Evolutionary conservation across 805 yeast species (phyloP), one percentile per base, ranked within the genome.

Genomic region (Candida xiaguanensis): DNA sequence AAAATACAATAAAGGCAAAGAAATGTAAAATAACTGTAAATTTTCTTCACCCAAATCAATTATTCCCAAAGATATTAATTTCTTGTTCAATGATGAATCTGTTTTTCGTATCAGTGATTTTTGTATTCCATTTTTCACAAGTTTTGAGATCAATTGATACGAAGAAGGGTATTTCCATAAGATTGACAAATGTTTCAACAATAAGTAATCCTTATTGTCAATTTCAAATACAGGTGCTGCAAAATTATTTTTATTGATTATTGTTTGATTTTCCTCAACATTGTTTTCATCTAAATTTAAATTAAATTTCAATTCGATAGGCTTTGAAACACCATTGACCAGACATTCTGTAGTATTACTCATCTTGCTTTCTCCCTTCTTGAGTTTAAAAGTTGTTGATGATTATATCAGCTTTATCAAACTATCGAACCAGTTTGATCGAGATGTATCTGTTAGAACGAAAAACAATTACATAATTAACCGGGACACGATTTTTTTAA

Each of bases 151-250:
- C 15, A 68, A 41, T 46, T 68, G 74, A 42, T 68, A 67, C 3
- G 72, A 61, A 6, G 73, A 67, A 1, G 74, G 72, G 37, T 51
- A 67, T 42, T 59, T 61, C 69, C 70, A 67, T 8, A 58, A 38
- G 19, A 22, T 29, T 6, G 68, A 59, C 37, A 68, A 48, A 42
- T 63, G 59, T 32, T 58, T 55, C 11, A 63, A 31, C 26, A 68
- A 47, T 2, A 63, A 63, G 34, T 51, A 53, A 17, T 45, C 38
- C 8, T 29, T 23, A n/a, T 41, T 39, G 15, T 48, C 46, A 1
- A 36, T 8, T 26, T 20, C 20, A 36, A 58, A 58, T 3, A 50
- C 17, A 0, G 63, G 59, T 5, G 52, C 25, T 16, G 38, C 42
- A 12, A 46, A 33, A 15, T 34, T 40, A 14, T 40, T 4, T 18